Percentiles rank a stretch among this genome's conserved stretches.
phyloP scores from a whole-genome alignment of 371 early-diverging fungal species.

The Haplosporangium sp. region DNA sequence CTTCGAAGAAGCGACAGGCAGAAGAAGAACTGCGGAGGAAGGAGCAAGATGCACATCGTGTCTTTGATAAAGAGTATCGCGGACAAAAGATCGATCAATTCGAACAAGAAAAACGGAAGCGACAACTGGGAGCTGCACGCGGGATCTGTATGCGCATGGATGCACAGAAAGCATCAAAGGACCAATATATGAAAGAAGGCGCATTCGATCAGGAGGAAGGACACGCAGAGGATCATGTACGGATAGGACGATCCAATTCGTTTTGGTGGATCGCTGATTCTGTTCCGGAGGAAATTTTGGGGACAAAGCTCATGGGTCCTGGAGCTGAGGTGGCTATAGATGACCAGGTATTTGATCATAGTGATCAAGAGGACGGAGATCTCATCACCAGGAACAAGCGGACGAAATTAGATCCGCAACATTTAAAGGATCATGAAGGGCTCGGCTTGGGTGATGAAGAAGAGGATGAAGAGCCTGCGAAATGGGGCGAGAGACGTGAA shows the following conservation, averaged over 20 bases:
- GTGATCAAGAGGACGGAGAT: constrained; percentile 24
- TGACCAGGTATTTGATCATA: constrained; percentile 20
- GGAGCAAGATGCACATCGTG: constrained; percentile 11
- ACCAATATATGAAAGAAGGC: too few relatives aligned
- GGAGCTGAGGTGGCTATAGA: constrained; percentile 14
- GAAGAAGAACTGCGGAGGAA: constrained; percentile 57
- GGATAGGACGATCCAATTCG: constrained; percentile 27
- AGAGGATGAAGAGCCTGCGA: constrained; percentile 22
- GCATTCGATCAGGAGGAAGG: background rate
- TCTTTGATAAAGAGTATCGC: constrained; percentile 38
- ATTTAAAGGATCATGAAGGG: background rate
- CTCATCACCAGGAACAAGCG: constrained; percentile 30
- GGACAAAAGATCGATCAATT: constrained; percentile 32
- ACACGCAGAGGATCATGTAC: background rate
- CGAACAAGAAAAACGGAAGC: constrained; percentile 28
- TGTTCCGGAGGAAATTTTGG: constrained; percentile 46
- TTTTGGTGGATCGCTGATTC: constrained; percentile 52
- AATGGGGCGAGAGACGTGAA: constrained; percentile 38
- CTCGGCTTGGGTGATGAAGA: constrained; percentile 8
- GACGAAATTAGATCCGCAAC: constrained; percentile 19
- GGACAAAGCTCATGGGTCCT: constrained; percentile 47
- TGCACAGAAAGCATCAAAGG: constrained; percentile 38
- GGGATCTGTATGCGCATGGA: constrained; percentile 45
- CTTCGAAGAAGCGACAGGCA: constrained; percentile 49
- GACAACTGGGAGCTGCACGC: constrained; percentile 34